A percentile compares a stretch with the other conserved stretches of the same genome.
phyloP scores from a whole-genome alignment of 2,329 filamentous ascomycete genomes.

The Pseudogymnoascus sp. region DNA sequence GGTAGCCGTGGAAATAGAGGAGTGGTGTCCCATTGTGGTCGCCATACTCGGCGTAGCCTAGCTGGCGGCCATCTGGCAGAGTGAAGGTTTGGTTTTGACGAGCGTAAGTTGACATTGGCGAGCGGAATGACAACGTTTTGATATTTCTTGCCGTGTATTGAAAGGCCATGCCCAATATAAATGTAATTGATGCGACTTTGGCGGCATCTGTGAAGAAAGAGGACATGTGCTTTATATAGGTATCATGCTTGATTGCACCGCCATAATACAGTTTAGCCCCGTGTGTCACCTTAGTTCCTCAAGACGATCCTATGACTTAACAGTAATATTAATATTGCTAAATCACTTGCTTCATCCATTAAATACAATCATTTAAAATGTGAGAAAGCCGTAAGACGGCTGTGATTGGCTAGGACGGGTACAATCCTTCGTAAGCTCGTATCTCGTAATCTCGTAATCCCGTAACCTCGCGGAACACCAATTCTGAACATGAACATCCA shows the following conservation, averaged over 20 bases:
- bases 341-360: not conserved
- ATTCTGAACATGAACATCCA: not conserved
- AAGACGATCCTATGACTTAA: not conserved
- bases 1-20: constrained; percentile 39
- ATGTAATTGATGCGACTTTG: not conserved
- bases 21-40: constrained; percentile 13
- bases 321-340: not conserved
- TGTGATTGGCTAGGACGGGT: not conserved
- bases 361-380: not conserved
- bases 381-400: not conserved
- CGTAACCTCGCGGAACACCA: not conserved
- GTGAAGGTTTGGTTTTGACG: constrained; percentile 20
- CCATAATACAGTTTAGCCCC: not conserved
- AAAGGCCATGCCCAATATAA: not conserved
- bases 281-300: not conserved
- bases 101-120: constrained; percentile 8
- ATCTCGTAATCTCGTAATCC: not conserved
- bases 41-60: constrained; percentile 38
- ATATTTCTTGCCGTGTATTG: not conserved
- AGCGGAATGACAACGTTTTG: not conserved
- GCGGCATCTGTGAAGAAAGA: not conserved
- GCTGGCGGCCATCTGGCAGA: constrained; percentile 34
- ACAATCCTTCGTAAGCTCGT: not conserved
- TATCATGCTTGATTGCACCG: not conserved
- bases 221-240: not conserved